Conservation (phyloP, 2,329 filamentous ascomycete genomes). For the Fusarium sp. region DNA sequence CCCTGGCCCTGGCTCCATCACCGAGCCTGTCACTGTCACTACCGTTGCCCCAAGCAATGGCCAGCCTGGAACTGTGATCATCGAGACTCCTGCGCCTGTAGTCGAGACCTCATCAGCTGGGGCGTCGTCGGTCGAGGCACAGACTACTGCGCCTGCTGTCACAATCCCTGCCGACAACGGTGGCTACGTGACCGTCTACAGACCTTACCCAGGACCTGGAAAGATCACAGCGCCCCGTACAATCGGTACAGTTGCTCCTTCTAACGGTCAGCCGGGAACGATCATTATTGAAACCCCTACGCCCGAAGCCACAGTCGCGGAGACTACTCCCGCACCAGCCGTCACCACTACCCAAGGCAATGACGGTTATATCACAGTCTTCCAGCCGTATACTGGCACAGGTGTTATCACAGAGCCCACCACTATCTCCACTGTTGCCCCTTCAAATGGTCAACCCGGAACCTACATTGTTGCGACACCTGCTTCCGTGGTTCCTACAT, state of each 20-base stretch:
- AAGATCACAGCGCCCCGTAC: slow-evolving; percentile 29
- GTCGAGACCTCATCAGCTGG: not conserved
- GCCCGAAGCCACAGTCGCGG: slow-evolving; percentile 3
- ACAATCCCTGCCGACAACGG: slow-evolving; percentile 19
- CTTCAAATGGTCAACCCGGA: slow-evolving; percentile 21
- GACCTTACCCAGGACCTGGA: slow-evolving; percentile 32
- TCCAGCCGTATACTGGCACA: slow-evolving; percentile 24
- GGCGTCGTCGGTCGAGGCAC: not conserved
- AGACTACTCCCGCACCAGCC: not conserved
- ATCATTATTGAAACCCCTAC: slow-evolving; percentile 36
- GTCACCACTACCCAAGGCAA: slow-evolving; percentile 17
- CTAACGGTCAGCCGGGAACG: slow-evolving; percentile 21
- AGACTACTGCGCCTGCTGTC: slow-evolving; percentile 12
- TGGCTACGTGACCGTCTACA: slow-evolving; percentile 32
- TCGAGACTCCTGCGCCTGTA: slow-evolving; percentile 25
- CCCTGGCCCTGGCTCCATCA: slow-evolving; percentile 28
- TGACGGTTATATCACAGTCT: slow-evolving; percentile 28
- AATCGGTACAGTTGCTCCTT: slow-evolving; percentile 24
- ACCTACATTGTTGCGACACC: slow-evolving; percentile 31
- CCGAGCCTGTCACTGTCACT: slow-evolving; percentile 27
- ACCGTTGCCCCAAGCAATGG: slow-evolving; percentile 23
- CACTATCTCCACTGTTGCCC: slow-evolving; percentile 25
- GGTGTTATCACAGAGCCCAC: slow-evolving; percentile 16
- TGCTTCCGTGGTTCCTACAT: not conserved
- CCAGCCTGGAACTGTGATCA: slow-evolving; percentile 36